Percentiles rank a stretch among this genome's conserved stretches.
phyloP scores from a whole-genome alignment of 2,329 filamentous ascomycete genomes.

The Clonostachys rosea region DNA sequence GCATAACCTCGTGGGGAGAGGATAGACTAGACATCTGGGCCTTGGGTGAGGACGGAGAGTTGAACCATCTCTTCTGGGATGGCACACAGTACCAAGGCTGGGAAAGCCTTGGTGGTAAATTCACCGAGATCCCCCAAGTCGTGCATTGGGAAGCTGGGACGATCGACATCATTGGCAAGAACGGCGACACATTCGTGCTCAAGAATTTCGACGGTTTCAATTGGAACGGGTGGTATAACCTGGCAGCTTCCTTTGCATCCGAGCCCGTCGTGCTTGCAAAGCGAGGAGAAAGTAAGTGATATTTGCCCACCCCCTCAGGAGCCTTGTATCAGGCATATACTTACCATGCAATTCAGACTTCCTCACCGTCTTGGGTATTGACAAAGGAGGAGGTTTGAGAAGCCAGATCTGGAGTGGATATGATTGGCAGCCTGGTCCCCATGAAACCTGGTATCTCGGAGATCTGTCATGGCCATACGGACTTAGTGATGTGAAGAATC shows the following conservation, averaged over 20 bases:
- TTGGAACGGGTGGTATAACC: slow-evolving; percentile 1
- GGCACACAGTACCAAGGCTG: slow-evolving; percentile 1
- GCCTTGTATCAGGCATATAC: background rate
- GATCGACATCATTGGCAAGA: slow-evolving; percentile 2
- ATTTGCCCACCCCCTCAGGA: background rate
- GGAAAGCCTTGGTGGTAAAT: slow-evolving; percentile 1
- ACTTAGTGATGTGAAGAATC: too few relatives aligned
- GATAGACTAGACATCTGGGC: slow-evolving; percentile 2
- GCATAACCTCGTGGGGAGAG: slow-evolving; percentile 1
- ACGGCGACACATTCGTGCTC: background rate
- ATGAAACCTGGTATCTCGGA: slow-evolving; percentile 1
- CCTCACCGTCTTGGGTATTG: background rate
- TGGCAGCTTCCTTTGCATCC: background rate
- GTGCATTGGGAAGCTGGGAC: slow-evolving; percentile 2
- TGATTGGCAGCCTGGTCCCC: background rate
- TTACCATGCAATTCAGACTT: background rate
- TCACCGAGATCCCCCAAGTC: background rate
- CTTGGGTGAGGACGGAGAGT: background rate
- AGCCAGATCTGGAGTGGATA: slow-evolving; percentile 3
- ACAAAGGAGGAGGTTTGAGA: background rate
- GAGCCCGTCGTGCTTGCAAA: slow-evolving; percentile 1
- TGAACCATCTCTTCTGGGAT: slow-evolving; percentile 4
- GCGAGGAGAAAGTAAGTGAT: background rate
- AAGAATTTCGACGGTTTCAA: slow-evolving; percentile 1
- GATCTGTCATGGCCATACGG: background rate